Conservation (phyloP, 768 basidiomycete species). For the Psilocybe sp. region DNA sequence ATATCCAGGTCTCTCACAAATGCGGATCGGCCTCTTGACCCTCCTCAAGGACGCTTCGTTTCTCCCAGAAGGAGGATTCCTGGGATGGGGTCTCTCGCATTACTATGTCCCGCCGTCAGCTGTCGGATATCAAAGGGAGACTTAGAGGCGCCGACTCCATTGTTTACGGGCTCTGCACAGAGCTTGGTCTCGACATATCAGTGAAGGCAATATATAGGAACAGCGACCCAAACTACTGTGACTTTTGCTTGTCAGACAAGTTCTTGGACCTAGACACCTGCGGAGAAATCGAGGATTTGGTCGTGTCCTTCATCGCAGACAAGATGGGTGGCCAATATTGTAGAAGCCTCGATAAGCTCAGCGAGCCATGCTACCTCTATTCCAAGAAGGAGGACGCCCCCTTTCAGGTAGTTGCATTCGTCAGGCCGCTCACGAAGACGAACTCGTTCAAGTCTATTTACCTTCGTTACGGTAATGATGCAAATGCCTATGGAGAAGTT, state of each 20-base stretch:
- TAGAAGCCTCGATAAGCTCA: background rate
- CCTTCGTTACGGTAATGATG: conserved; percentile 22
- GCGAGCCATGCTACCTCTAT: no score
- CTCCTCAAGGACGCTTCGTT: conserved; percentile 31
- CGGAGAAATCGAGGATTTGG: conserved; percentile 10
- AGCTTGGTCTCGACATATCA: conserved; percentile 12
- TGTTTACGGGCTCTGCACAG: conserved; percentile 17
- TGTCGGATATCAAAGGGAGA: background rate
- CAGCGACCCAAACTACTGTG: background rate
- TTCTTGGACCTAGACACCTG: conserved; percentile 5
- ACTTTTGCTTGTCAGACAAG: background rate
- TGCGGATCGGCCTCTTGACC: conserved; percentile 8
- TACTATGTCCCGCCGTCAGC: conserved; percentile 21
- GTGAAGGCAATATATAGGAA: conserved; percentile 19
- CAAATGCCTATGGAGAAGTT: conserved; percentile 19
- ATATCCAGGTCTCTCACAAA: background rate
- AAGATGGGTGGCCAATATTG: background rate
- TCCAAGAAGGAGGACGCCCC: background rate
- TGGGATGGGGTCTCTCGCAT: conserved; percentile 38
- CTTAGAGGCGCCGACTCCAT: conserved; percentile 29
- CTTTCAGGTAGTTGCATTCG: conserved; percentile 2
- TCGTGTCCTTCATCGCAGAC: background rate
- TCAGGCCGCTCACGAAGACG: background rate
- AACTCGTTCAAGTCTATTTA: conserved; percentile 8
- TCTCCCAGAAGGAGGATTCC: conserved; percentile 34